Evolutionary conservation across 495 filamentous ascomycete species (phyloP), one percentile per base, ranked within the genome.

Genomic region (Penicillium parvum): DNA sequence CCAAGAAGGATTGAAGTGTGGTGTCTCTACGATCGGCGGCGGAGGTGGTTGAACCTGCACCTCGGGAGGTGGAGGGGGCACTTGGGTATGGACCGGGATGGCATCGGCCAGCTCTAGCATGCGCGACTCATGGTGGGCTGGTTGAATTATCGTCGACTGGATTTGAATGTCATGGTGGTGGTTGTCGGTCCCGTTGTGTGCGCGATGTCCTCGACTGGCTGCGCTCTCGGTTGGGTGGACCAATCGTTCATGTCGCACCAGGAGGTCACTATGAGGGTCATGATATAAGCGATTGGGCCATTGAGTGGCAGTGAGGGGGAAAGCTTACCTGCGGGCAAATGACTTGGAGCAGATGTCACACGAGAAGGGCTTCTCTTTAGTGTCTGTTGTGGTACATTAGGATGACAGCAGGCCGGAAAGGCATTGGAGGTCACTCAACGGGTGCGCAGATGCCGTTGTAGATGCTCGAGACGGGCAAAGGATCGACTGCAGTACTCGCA

Each of bases 231-330:
- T 77, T 52, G 81, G 76, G 64, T 86, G 82, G 51, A 84, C 81
- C 64, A 85, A 74, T 65, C 82, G 83, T 64, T 84, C 78, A 72
- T 86, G 82, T 55, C 82, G 79, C 56, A 83, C 79, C 57, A 86
- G 73, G 32, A 84, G 74, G 61, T 85, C 82, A 58, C 83, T 84
- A 50, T 48, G 34, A 55, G 32, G 46, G 49, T 14, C 45, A 38
- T 23, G 18, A 30, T 47, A 52, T 66, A 43, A 70, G 60, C 58
- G 44, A 49, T 48, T 50, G 52, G 34, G 29, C 33, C 33, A 36
- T 26, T 29, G 38, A 37, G 40, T 16, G 27, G 16, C 26, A 36
- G 38, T 35, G 22, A 10, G 33, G 30, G 28, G 14, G 23, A 35
- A n/a, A n/a, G n/a, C 52, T 53, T 66, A 73, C 71, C 71, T 74